phyloP scores from a whole-genome alignment of 306 rosid species.

The Vicia sativa region DNA sequence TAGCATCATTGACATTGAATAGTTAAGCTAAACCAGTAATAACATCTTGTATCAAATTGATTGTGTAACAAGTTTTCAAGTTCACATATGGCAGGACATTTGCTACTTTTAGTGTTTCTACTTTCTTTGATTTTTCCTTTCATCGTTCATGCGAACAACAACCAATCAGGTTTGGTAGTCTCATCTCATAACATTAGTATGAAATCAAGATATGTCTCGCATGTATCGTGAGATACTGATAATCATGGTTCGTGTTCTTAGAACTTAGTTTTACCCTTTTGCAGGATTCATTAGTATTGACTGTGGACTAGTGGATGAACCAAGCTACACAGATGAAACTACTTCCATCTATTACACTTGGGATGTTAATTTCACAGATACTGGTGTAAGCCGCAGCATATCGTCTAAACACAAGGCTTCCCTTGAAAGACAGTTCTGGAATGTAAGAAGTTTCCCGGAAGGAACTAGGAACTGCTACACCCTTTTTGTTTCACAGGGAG shows the following conservation, averaged over 20 bases:
- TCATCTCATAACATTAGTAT: neutral
- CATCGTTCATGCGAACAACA: slow-evolving; percentile 38
- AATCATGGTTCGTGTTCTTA: neutral
- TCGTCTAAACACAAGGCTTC: slow-evolving; percentile 29
- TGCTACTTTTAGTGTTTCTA: slow-evolving; percentile 24
- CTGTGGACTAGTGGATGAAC: slow-evolving; percentile 43
- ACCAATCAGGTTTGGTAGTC: slow-evolving; percentile 39
- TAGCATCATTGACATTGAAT: neutral
- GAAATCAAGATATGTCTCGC: too few species aligned
- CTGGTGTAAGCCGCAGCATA: slow-evolving; percentile 38
- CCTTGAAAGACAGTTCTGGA: slow-evolving; percentile 44
- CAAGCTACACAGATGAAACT: slow-evolving; percentile 47
- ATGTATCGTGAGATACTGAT: neutral
- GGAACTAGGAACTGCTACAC: slow-evolving; percentile 47
- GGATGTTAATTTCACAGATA: slow-evolving; percentile 36
- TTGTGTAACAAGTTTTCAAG: slow-evolving; percentile 13
- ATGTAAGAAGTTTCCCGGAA: slow-evolving; percentile 47
- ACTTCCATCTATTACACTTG: slow-evolving; percentile 40
- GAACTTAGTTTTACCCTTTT: slow-evolving; percentile 16
- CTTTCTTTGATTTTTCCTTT: slow-evolving; percentile 22
- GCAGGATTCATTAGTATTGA: slow-evolving; percentile 50
- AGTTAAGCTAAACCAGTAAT: neutral
- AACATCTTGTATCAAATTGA: slow-evolving; percentile 1
- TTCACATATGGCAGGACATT: slow-evolving; percentile 30
- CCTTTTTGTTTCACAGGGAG: slow-evolving; percentile 38